Percentiles rank a stretch among this genome's conserved stretches.
These are phyloP conservation scores for Nothopassalora personata DNA, from an alignment of 2,329 filamentous ascomycete species.

Conservation along the genomic window DNA sequence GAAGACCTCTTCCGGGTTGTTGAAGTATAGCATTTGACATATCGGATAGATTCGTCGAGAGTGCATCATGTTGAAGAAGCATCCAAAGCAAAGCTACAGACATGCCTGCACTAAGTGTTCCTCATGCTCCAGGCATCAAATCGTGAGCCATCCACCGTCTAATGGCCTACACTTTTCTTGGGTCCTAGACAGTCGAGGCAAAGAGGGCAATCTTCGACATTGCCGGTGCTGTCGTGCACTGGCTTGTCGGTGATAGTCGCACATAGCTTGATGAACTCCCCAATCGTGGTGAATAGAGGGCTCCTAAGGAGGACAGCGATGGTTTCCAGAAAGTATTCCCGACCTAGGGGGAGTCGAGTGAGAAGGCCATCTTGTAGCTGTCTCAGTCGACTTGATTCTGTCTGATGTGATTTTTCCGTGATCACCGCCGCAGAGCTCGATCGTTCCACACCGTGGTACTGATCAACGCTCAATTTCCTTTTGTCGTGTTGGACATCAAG, in stretches of 20 bases:
- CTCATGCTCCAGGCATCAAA: background rate
- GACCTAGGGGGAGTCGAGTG: background rate
- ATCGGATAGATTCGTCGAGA: background rate
- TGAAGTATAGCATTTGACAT: background rate
- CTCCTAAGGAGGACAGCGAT: background rate
- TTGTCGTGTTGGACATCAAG: too few relatives aligned
- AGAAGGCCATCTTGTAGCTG: background rate
- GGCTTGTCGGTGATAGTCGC: background rate
- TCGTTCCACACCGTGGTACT: too few relatives aligned
- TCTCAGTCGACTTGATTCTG: too few relatives aligned
- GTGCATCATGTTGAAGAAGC: background rate
- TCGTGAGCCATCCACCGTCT: background rate
- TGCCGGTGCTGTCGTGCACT: background rate
- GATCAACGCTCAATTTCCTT: too few relatives aligned
- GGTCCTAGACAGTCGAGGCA: background rate
- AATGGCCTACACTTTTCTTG: background rate
- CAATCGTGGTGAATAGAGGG: background rate
- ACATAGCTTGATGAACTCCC: background rate
- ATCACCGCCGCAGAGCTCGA: too few relatives aligned
- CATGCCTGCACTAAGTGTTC: background rate
- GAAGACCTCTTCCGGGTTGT: background rate
- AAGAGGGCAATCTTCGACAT: background rate
- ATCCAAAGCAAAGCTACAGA: background rate
- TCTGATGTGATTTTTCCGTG: too few relatives aligned
- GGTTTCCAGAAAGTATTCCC: background rate